Base-by-base conservation (phyloP, 768 basidiomycete species). In the Mycena belliarum region DNA sequence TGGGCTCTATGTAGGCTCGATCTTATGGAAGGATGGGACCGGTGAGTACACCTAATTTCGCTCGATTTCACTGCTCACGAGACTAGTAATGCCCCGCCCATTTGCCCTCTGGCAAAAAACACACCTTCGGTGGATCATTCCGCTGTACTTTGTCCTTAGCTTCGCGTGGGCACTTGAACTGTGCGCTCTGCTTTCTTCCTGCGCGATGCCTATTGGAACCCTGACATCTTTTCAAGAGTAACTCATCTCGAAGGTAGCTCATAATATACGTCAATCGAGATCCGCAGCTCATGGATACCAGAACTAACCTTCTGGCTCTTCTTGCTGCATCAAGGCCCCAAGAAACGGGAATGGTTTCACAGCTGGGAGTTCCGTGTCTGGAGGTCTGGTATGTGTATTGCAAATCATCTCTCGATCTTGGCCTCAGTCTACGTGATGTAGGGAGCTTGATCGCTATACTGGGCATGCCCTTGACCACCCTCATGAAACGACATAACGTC, bases 251-350 rank as follows among this genome's bases (percentile, higher is more conserved):
- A 93, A 84, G 89, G 89, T 85, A 63, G 52, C 64, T 49, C 18
- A 6, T 21, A 26, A 16, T 49, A 28, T 41, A 41, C 48, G 37
- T 23, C 33, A 43, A 38, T 43, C 23, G 9, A 26, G 20, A 29
- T 42, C 40, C 20, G 40, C 28, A 23, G 43, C 35, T 60, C 12
- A 49, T 11, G 33, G 40, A 7, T 55, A 21, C 24, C 68, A 91
- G 90, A 91, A 68, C 78, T 93, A 15, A 77, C 85, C 0, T 93
- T 92, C 66, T 93, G 91, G 91, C 66, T 93, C 26, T 93, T 93
- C 69, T 79, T 93, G 21, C 79, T 91, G 28, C 82, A 91, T 61
- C 91, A 92, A 72, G 87, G 87, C 4, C 87, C 87, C 0, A 73
- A 76, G 42, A 82, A 85, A 66, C 82, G 85, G 4, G 76, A 83